A percentile compares a stretch with the other conserved stretches of the same genome.
phyloP scores from a whole-genome alignment of 805 yeast species.

The Yamadazyma paraphyllophila region DNA sequence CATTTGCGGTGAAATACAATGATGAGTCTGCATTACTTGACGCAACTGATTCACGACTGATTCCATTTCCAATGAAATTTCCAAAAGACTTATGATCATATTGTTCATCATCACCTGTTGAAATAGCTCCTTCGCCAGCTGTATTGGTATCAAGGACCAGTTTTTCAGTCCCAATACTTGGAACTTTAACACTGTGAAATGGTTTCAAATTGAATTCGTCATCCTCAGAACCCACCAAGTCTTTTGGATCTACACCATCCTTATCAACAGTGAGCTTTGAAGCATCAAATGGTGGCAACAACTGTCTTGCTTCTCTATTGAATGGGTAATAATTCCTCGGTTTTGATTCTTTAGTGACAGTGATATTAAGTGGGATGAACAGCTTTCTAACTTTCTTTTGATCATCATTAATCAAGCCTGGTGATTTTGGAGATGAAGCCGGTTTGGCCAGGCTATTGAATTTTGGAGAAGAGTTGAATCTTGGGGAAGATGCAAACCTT shows the following conservation, averaged over 20 bases:
- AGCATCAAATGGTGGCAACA: constrained; percentile 17
- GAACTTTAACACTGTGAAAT: constrained; percentile 11
- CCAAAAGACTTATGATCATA: neutral
- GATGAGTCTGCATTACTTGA: constrained; percentile 5
- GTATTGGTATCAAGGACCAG: neutral
- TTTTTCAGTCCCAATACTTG: constrained; percentile 2
- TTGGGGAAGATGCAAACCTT: constrained; percentile 5
- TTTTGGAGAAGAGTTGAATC: constrained; percentile 1
- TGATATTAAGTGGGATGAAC: constrained; percentile 20
- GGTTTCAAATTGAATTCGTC: constrained; percentile 13
- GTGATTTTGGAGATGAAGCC: neutral
- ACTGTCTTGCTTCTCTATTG: neutral
- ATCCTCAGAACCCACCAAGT: neutral
- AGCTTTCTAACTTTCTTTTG: constrained; percentile 12
- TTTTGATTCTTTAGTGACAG: constrained; percentile 14
- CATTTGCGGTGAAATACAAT: constrained; percentile 12
- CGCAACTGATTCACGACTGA: neutral
- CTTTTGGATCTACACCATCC: neutral
- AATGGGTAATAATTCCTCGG: constrained; percentile 13
- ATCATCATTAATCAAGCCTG: neutral
- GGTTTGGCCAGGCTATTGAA: neutral
- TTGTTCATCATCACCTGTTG: neutral
- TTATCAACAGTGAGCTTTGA: neutral
- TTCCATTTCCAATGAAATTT: neutral
- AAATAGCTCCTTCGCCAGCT: neutral